Base-by-base conservation (phyloP, 352 stramenopile genomes). In the Blastocystis hominis region DNA sequence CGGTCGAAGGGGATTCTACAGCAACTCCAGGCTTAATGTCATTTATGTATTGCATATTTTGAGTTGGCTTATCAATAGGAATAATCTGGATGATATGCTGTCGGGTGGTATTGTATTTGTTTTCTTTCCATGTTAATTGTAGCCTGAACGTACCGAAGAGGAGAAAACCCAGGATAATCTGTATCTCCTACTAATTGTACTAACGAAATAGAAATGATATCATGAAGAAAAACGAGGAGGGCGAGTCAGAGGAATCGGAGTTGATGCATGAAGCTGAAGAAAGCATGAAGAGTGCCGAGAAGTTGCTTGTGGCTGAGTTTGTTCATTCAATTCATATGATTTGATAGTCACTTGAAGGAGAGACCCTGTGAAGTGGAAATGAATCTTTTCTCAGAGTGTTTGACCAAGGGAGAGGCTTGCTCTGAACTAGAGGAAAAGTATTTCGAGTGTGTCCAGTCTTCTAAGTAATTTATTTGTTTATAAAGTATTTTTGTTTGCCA, bases 321-420 rank as follows among this genome's bases (percentile, higher is more conserved):
- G 9, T 20, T 1, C 38, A 17, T 24, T 15, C 44, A 24, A 34
- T 3, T 10, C 40, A n/a, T 47, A 34, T 64, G 5, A 66, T 17
- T 46, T 6, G 34, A 40, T 76, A 80, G 70, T 24, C 38, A 62
- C 34, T 42, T 80, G 70, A 62, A 80, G 44, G 3, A 61, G 30
- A 80, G 34, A 44, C 46, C 70, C 10, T 80, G 70, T 61, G 70
- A 80, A 38, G 30, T 64, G 53, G 70, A 80, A 36, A 80, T 66
- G 70, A 40, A 20, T 20, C 53, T 80, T 9, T 80, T 80, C 40
- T 62, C 70, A 38, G 70, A 62, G 13, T 80, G 70, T 80, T 47
- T 80, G n/a, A 61, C 50, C 5, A 62, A 64, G 3, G 70, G 70
- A 62, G 47, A 80, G n/a, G 17, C 54, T 6, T 80, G 70, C 34